These are phyloP conservation scores for Solanum neorickii DNA, from an alignment of 257 asterid genomes.

Conservation along the genomic window DNA sequence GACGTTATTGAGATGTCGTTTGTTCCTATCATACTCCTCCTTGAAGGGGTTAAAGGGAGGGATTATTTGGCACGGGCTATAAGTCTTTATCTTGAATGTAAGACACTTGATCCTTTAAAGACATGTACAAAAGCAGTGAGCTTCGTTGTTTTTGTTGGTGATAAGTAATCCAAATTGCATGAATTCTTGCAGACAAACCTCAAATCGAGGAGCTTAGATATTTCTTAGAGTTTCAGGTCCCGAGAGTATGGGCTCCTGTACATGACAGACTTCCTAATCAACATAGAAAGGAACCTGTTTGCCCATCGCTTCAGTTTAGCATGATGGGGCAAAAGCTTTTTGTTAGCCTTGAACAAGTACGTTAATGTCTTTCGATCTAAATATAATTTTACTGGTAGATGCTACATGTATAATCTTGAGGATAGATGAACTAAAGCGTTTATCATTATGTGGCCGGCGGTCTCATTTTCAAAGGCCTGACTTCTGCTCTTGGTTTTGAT, in stretches of 20 bases:
- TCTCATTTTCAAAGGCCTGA: background rate
- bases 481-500: background rate
- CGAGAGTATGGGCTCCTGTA: slow-evolving; percentile 72
- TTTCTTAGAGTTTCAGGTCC: slow-evolving; percentile 77
- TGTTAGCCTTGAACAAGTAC: slow-evolving; percentile 75
- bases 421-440: background rate
- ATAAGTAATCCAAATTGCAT: background rate
- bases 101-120: slow-evolving; percentile 1
- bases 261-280: slow-evolving; percentile 63
- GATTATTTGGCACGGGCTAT: slow-evolving; percentile 69
- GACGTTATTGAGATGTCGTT: slow-evolving; percentile 86
- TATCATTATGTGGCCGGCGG: background rate
- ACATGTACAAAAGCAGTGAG: background rate
- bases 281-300: slow-evolving; percentile 77
- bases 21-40: slow-evolving; percentile 51
- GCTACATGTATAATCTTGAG: background rate
- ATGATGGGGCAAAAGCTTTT: slow-evolving; percentile 89
- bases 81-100: slow-evolving; percentile 67
- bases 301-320: slow-evolving; percentile 72
- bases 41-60: slow-evolving; percentile 58
- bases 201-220: slow-evolving; percentile 77
- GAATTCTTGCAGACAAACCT: slow-evolving; percentile 61
- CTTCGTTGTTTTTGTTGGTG: background rate
- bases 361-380: background rate
- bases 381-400: background rate